A percentile compares a stretch with the other conserved stretches of the same genome.
phyloP scores from a whole-genome alignment of 805 yeast genomes.

The Tetrapisispora fleetii region DNA sequence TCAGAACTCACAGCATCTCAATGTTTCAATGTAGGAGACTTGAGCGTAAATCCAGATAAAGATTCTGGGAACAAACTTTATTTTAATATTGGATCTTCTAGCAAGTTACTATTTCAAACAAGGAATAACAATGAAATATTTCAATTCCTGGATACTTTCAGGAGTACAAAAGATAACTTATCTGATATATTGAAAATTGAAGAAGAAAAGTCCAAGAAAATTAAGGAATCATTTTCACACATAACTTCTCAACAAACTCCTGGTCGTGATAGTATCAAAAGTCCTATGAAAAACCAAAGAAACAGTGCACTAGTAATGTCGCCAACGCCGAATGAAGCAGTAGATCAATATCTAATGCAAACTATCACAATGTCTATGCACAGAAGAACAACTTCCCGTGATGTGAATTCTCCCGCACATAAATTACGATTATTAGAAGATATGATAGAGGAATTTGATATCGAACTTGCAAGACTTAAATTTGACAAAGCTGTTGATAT shows the following conservation, averaged over 20 bases:
- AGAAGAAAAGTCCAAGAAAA: slow-evolving; percentile 33
- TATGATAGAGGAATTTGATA: slow-evolving; percentile 58
- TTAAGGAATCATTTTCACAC: slow-evolving; percentile 37
- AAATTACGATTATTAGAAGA: slow-evolving; percentile 49
- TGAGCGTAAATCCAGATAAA: not conserved
- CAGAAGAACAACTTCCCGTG: slow-evolving; percentile 45
- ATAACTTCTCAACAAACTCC: slow-evolving; percentile 30
- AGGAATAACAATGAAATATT: slow-evolving; percentile 18
- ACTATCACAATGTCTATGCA: slow-evolving; percentile 55
- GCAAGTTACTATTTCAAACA: slow-evolving; percentile 15
- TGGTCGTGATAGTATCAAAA: slow-evolving; percentile 16
- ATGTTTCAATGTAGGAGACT: slow-evolving; percentile 1
- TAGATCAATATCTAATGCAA: slow-evolving; percentile 36
- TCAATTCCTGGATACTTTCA: slow-evolving; percentile 44
- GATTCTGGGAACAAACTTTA: not conserved
- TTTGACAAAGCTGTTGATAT: slow-evolving; percentile 36
- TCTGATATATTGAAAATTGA: slow-evolving; percentile 47
- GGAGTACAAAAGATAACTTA: slow-evolving; percentile 53
- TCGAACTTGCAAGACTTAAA: slow-evolving; percentile 50
- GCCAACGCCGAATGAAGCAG: slow-evolving; percentile 12
- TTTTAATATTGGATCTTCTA: slow-evolving; percentile 1
- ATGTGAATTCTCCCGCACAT: slow-evolving; percentile 34
- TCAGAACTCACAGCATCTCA: slow-evolving; percentile 1
- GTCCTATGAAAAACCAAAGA: slow-evolving; percentile 30
- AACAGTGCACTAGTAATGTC: slow-evolving; percentile 16